These are phyloP conservation scores for Eurotiales sp. DNA, from an alignment of 2,329 filamentous ascomycete genomes.

Conservation along the genomic window DNA sequence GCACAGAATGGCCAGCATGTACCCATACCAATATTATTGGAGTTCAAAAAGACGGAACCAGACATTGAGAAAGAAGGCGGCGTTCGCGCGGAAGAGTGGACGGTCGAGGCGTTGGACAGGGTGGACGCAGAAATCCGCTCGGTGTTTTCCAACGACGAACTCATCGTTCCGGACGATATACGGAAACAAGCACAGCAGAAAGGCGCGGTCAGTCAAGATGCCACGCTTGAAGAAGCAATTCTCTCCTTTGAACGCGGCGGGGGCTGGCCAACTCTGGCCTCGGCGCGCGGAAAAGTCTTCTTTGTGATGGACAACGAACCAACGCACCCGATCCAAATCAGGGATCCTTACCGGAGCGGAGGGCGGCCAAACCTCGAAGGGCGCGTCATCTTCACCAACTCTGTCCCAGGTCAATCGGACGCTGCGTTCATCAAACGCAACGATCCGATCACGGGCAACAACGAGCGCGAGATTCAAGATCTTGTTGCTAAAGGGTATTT, in stretches of 20 bases:
- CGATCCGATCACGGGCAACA: conserved; percentile 10
- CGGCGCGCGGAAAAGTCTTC: conserved; percentile 13
- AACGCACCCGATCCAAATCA: conserved; percentile 14
- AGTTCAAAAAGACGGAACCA: conserved; percentile 14
- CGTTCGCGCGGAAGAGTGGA: conserved; percentile 14
- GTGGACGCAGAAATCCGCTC: conserved; percentile 16
- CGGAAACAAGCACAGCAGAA: conserved; percentile 11
- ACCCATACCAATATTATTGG: conserved; percentile 15
- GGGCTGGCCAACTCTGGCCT: conserved; percentile 12
- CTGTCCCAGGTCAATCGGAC: conserved; percentile 10
- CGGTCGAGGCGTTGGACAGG: conserved; percentile 7
- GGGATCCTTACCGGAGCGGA: conserved; percentile 12
- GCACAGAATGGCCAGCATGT: conserved; percentile 7
- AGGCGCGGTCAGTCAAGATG: neutral
- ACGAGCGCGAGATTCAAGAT: conserved; percentile 13
- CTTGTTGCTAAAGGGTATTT: conserved; percentile 13
- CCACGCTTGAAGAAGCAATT: conserved; percentile 15
- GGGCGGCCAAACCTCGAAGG: conserved; percentile 12
- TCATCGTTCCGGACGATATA: conserved; percentile 15
- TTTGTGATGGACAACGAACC: conserved; percentile 17
- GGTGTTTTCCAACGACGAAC: conserved; percentile 9
- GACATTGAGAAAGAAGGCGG: conserved; percentile 11
- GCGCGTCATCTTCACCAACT: conserved; percentile 16
- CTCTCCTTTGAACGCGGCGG: conserved; percentile 10
- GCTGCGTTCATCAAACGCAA: conserved; percentile 16